Base-by-base conservation (phyloP, 2,329 filamentous ascomycete species). In the Pseudopithomyces maydicus region DNA sequence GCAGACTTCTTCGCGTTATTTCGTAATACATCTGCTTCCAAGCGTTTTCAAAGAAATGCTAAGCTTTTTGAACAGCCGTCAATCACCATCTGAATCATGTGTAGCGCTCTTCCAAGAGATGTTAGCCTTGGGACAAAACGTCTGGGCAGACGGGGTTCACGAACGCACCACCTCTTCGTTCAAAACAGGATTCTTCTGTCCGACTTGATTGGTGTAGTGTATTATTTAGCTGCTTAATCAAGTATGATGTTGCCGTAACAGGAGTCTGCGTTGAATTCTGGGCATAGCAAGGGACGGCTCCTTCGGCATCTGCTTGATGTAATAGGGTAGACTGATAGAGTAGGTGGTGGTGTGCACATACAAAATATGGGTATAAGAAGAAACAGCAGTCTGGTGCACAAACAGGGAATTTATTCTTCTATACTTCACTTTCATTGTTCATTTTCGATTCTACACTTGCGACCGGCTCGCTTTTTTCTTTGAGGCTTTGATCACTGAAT, bases 391-490 rank as follows among this genome's bases (percentile, higher is more conserved):
- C 29, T n/a, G 29, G 44, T 20, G 46, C 46, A 20, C 33, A 49
- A 39, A 11, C 46, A 32, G 8, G 5, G 8, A 29, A 41, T 17
- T 39, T 39, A n/a, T 12, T 36, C 23, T 17, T n/a, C 14, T 29
- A 39, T 35, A 8, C 12, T 50, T 50, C 20, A 8, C 10, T 26
- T 48, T 19, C 2, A 23, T 11, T 12, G 6, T 29, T 19, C 4
- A 6, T 6, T 6, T 45, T 11, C 39, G n/a, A 7, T 19, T 49
- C 22, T 14, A 29, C 19, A 39, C 22, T 26, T 50, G 47, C 35
- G 47, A 41, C 47, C 35, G 47, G 47, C 39, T 50, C 47, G 47
- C 47, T 41, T 7, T 41, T 41, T 41, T 50, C n/a, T n/a, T n/a
- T n/a, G n/a, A n/a, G 15, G 29, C 14, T 8, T 17, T 33, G 19